Base-by-base conservation (phyloP, 805 yeast genomes). In the Ogataea allantospora region DNA sequence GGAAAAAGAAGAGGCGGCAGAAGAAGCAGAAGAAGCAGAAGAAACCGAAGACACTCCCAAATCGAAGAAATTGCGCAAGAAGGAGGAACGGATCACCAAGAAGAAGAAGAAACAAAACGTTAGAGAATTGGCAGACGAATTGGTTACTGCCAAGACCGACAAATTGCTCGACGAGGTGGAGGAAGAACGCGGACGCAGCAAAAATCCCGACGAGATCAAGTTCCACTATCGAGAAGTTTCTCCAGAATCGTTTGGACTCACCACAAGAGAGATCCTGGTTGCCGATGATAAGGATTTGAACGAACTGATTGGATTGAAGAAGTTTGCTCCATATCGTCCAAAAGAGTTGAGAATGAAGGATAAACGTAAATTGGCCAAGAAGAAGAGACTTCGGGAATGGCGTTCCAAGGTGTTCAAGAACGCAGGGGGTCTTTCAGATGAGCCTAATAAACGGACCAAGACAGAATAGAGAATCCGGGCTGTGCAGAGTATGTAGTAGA, bases 211-310 rank as follows among this genome's bases (percentile, higher is more conserved):
- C 2, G 73, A 73, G 11, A 52, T 77, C 26, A 73, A 69, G 38
- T 91, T 93, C 72, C 80, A 79, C 52, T 93, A 93, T 58, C 77
- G 97, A 53, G 95, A 88, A 52, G 98, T 93, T 4, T 88, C 96
- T 1, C 97, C 99, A 7, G 98, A 93, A 54, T 67, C 88, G 7
- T 93, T 77, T 65, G 98, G 98, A 9, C 70, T 93, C 33, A 71
- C 85, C 0, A 75, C 93, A 0, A 73, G 93, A 46, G 99, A 93
- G 53, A 93, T 93, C 32, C 68, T 93, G 37, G 66, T 87, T 42
- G 99, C 99, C 10, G 91, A 86, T 55, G 99, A 93, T 59, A 71
- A 74, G 44, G 84, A 83, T 33, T 70, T 93, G 61, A 93, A 93
- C 62, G 83, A 80, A 40, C 88, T 72, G 54, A 81, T 88, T 41